Evolutionary conservation across 2,329 filamentous ascomycete species (phyloP), one percentile per base, ranked within the genome.

Genomic region (Aspergillus pseudoviridinutans): DNA sequence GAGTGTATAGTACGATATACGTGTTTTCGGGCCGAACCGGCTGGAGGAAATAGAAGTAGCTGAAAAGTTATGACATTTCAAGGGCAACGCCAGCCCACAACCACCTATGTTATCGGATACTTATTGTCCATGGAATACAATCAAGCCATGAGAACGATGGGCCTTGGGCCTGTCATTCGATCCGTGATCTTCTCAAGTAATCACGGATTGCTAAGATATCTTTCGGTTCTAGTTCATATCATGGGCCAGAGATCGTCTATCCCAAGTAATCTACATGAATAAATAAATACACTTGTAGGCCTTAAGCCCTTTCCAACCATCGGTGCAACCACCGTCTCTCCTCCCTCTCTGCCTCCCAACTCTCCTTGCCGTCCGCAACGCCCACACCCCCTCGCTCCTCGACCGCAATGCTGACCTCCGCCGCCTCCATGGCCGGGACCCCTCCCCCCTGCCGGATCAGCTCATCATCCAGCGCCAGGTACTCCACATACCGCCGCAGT

Each of bases 401-500:
- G 66, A 88, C 89, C 14, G 90, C 90, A 58, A 91, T 81, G 59
- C 77, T 76, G 22, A 92, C 76, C 77, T 95, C 91, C 42, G 84
- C 82, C 7, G 74, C 74, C 61, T 82, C 81, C 64, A 95, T 76
- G 24, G 75, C 81, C 3, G 69, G 62, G 4, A 83, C 80, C 0
- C 87, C 89, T 1, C 89, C 89, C 50, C 84, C 82, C 41, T 79
- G 76, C 20, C 80, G 67, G 50, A 97, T 82, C 71, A 93, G 77
- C 61, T 68, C 74, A 74, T 95, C 91, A 74, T 97, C 92, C 41
- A 80, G 75, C 49, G 81, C 80, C 60, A 97, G 71, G 68, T 89
- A 90, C 44, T 80, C 75, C 64, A 91, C 75, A 61, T 82, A 79
- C 64, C 77, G 75, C 52, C 66, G 64, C 46, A 91, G 76, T 61